These are phyloP conservation scores for Spathaspora passalidarum DNA, from an alignment of 805 yeast genomes.

Conservation along the genomic window DNA sequence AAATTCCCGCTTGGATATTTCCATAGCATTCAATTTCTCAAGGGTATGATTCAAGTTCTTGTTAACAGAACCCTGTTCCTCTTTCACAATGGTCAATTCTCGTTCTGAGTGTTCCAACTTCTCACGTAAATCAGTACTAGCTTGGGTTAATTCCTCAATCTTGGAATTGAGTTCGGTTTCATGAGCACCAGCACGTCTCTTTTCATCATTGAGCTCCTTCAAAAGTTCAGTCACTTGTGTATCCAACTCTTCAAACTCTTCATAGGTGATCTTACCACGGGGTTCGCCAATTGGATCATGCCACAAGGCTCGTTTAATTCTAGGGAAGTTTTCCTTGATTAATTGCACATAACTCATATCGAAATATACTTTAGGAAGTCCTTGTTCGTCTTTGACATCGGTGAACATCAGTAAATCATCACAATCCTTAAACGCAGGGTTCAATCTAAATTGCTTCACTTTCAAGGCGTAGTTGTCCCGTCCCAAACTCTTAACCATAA, in stretches of 20 bases:
- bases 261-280: slow-evolving; percentile 59
- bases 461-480: slow-evolving; percentile 73
- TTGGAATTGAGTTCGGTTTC: slow-evolving; percentile 18
- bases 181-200: slow-evolving; percentile 13
- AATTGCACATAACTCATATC: slow-evolving; percentile 60
- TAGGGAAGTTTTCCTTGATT: slow-evolving; percentile 62
- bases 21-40: slow-evolving; percentile 20
- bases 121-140: slow-evolving; percentile 13
- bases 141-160: slow-evolving; percentile 13
- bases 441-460: slow-evolving; percentile 68
- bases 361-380: slow-evolving; percentile 82
- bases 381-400: slow-evolving; percentile 64
- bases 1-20: slow-evolving; percentile 29
- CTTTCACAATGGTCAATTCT: slow-evolving; percentile 18
- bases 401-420: slow-evolving; percentile 39
- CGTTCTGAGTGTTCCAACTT: slow-evolving; percentile 10
- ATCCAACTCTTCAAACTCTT: slow-evolving; percentile 48
- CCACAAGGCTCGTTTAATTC: slow-evolving; percentile 68
- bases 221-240: slow-evolving; percentile 26
- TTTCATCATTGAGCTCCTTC: slow-evolving; percentile 20
- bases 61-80: slow-evolving; percentile 18
- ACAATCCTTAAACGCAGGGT: slow-evolving; percentile 51
- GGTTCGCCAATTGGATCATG: slow-evolving; percentile 79
- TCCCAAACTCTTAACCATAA: slow-evolving; percentile 73
- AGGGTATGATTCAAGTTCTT: slow-evolving; percentile 19